phyloP scores from a whole-genome alignment of 345 rosid genomes.

The Pistacia vera region DNA sequence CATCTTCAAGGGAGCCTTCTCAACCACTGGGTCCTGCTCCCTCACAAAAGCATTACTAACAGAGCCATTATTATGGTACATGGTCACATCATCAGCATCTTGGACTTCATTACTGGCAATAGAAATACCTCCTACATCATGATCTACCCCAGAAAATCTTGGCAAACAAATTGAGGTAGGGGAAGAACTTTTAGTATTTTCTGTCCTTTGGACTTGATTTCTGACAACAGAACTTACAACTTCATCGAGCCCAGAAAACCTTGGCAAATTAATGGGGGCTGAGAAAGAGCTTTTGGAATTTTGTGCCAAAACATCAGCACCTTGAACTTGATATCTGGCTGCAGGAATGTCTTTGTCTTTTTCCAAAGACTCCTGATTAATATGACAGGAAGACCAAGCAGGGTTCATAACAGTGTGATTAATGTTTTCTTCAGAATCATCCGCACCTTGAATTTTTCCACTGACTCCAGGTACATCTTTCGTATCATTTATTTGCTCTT shows the following conservation, averaged over 20 bases:
- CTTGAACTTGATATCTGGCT: conserved; percentile 35
- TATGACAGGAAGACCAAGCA: conserved; percentile 24
- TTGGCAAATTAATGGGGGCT: conserved; percentile 22
- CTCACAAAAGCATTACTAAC: conserved; percentile 39
- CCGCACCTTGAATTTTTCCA: conserved; percentile 30
- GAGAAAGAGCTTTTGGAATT: conserved; percentile 21
- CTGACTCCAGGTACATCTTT: conserved; percentile 22
- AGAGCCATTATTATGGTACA: conserved; percentile 39
- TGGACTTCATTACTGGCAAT: conserved; percentile 30
- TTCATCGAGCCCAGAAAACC: conserved; percentile 23
- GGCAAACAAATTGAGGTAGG: conserved; percentile 23
- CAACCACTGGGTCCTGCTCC: conserved; percentile 41
- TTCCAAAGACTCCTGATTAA: conserved; percentile 35
- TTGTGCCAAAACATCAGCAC: conserved; percentile 22
- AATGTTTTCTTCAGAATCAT: conserved; percentile 27
- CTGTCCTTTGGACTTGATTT: conserved; percentile 30
- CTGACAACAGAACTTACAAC: conserved; percentile 32
- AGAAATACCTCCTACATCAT: conserved; percentile 32
- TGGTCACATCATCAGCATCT: conserved; percentile 37
- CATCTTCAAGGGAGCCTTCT: conserved; percentile 25
- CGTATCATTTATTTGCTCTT: conserved; percentile 29
- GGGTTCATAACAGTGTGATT: conserved; percentile 22
- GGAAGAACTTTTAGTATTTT: conserved; percentile 21
- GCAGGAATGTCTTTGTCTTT: conserved; percentile 41
- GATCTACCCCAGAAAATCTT: conserved; percentile 23